These are phyloP conservation scores for Metarhizium anisopliae DNA, from an alignment of 2,329 filamentous ascomycete species.

Conservation along the genomic window DNA sequence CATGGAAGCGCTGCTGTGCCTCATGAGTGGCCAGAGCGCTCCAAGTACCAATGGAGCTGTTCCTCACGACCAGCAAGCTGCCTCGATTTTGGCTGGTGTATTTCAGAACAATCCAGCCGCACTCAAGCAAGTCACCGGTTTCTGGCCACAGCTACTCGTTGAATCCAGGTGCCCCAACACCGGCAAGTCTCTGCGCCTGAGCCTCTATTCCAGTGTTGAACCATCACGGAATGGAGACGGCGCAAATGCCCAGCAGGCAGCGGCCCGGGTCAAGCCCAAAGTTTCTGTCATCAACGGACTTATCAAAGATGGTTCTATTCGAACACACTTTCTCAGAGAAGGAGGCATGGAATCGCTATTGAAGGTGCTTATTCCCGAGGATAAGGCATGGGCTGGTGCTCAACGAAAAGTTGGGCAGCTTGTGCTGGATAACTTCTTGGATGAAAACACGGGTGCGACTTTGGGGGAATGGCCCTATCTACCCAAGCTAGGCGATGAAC, in stretches of 20 bases:
- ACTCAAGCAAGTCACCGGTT: constrained; percentile 38
- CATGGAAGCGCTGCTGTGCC: constrained; percentile 46
- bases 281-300: constrained; percentile 47
- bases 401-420: constrained; percentile 48
- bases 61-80: constrained; percentile 41
- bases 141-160: constrained; percentile 37
- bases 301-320: constrained; percentile 43
- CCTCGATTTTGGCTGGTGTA: constrained; percentile 46
- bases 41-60: constrained; percentile 16
- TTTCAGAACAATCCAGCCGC: constrained; percentile 59
- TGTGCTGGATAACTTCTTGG: constrained; percentile 57
- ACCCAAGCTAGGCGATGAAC: constrained; percentile 22
- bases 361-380: constrained; percentile 38
- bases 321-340: constrained; percentile 44
- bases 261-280: constrained; percentile 26
- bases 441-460: constrained; percentile 52
- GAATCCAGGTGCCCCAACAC: constrained; percentile 25
- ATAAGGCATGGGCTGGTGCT: constrained; percentile 39
- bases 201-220: constrained; percentile 33
- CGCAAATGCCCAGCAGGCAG: constrained; percentile 15
- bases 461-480: constrained; percentile 45
- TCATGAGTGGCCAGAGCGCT: constrained; percentile 30
- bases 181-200: constrained; percentile 22
- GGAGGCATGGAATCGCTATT: constrained; percentile 47
- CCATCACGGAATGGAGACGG: constrained; percentile 14